A percentile compares a stretch with the other conserved stretches of the same genome.
phyloP scores from a whole-genome alignment of 495 filamentous ascomycete genomes.

The Tirmania nivea region DNA sequence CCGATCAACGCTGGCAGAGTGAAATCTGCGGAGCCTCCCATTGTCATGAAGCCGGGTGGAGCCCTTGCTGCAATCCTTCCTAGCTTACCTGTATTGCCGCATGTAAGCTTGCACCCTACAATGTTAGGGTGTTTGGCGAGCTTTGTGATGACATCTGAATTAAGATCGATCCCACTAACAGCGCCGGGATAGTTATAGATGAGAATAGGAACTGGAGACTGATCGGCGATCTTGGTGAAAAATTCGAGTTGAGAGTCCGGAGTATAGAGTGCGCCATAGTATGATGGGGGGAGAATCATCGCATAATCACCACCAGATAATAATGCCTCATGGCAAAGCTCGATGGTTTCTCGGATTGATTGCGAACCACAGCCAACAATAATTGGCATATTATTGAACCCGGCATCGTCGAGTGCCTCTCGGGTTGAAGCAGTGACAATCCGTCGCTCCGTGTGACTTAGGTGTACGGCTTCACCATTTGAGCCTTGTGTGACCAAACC shows the following conservation, averaged over 20 bases:
- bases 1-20: slow-evolving; percentile 61
- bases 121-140: slow-evolving; percentile 68
- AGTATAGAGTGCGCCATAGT: slow-evolving; percentile 49
- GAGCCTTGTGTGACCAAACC: slow-evolving; percentile 73
- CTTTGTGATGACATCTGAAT: slow-evolving; percentile 53
- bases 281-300: slow-evolving; percentile 65
- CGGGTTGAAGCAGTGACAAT: slow-evolving; percentile 53
- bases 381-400: slow-evolving; percentile 45
- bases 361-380: slow-evolving; percentile 72
- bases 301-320: slow-evolving; percentile 63
- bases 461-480: slow-evolving; percentile 73
- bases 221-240: slow-evolving; percentile 57
- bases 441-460: slow-evolving; percentile 47
- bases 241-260: slow-evolving; percentile 40
- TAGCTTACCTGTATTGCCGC: slow-evolving; percentile 85
- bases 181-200: slow-evolving; percentile 91
- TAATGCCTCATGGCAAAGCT: slow-evolving; percentile 54
- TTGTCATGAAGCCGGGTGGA: slow-evolving; percentile 27
- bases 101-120: slow-evolving; percentile 77
- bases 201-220: slow-evolving; percentile 65
- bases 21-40: slow-evolving; percentile 82
- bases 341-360: slow-evolving; percentile 68
- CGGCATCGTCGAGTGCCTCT: slow-evolving; percentile 46
- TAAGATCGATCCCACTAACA: slow-evolving; percentile 59
- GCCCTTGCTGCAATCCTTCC: slow-evolving; percentile 46